These are phyloP conservation scores for Neovahlkampfia damariscottae DNA, from an alignment of 78 protist species.

Conservation along the genomic window DNA sequence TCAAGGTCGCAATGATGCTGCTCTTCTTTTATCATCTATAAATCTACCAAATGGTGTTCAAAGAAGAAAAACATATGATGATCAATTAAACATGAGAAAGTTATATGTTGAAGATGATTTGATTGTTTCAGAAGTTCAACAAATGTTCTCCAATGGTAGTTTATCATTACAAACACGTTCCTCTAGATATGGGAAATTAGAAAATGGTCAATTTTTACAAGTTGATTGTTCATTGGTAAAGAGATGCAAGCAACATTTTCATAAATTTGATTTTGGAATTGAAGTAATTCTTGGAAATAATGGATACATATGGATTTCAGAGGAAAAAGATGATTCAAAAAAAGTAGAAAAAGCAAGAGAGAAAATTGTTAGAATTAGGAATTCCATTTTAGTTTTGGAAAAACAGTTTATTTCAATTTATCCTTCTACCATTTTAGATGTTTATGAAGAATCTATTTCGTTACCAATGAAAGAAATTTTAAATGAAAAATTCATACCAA, in stretches of 20 bases:
- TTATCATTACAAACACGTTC: slow-evolving; percentile 62
- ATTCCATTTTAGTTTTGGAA: slow-evolving; percentile 1
- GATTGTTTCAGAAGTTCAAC: slow-evolving; percentile 71
- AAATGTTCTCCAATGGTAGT: slow-evolving; percentile 35
- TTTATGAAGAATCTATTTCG: too few relatives aligned
- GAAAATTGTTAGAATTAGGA: slow-evolving; percentile 8
- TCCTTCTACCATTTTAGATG: slow-evolving; percentile 8
- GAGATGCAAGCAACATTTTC: slow-evolving; percentile 47
- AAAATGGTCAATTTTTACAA: slow-evolving; percentile 15
- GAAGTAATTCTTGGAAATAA: slow-evolving; percentile 64
- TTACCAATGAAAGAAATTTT: too few relatives aligned
- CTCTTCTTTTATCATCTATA: slow-evolving; percentile 49
- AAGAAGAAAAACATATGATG: slow-evolving; percentile 51
- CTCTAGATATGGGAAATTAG: slow-evolving; percentile 51
- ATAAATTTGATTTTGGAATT: slow-evolving; percentile 50
- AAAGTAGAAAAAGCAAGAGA: background rate
- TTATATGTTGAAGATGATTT: slow-evolving; percentile 67
- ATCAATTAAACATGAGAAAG: slow-evolving; percentile 69
- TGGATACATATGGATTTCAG: slow-evolving; percentile 58
- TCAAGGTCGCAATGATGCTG: slow-evolving; percentile 37
- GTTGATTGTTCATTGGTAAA: slow-evolving; percentile 49
- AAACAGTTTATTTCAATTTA: slow-evolving; percentile 9
- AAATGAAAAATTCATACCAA: too few relatives aligned
- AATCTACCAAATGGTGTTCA: slow-evolving; percentile 78
- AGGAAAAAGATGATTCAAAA: background rate